A percentile compares a stretch with the other conserved stretches of the same genome.
Conservation (phyloP, 805 yeast genomes). For the Diddensiella transvaalensis region DNA sequence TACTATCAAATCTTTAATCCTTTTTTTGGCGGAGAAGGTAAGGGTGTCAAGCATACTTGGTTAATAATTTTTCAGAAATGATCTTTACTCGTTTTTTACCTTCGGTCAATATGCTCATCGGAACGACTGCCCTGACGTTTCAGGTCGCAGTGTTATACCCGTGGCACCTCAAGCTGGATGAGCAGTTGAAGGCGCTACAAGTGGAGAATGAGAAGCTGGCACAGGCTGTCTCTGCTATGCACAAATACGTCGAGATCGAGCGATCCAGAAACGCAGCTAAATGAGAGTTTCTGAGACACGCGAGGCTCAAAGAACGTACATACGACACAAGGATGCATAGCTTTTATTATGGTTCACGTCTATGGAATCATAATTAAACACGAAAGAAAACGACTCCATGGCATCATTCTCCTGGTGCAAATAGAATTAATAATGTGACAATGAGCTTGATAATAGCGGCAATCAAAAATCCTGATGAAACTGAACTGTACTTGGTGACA, state of each 20-base stretch:
- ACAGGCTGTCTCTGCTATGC: constrained; percentile 9
- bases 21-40: no score
- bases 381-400: no score
- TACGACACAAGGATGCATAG: no score
- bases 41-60: no score
- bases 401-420: constrained; percentile 6
- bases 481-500: not conserved
- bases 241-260: not conserved
- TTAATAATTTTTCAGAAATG: no score
- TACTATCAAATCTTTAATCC: no score
- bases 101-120: constrained; percentile 19
- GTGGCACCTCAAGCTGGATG: constrained; percentile 20
- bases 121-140: constrained; percentile 19
- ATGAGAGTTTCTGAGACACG: no score
- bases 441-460: constrained; percentile 5
- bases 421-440: not conserved
- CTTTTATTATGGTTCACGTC: no score
- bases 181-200: constrained; percentile 16
- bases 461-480: constrained; percentile 6
- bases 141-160: constrained; percentile 18
- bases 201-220: constrained; percentile 19
- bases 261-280: not conserved
- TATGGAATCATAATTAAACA: no score
- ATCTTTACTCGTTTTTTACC: constrained; percentile 17
- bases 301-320: no score